Conservation (phyloP, 768 basidiomycete species). For the Pisolithus orientalis region DNA sequence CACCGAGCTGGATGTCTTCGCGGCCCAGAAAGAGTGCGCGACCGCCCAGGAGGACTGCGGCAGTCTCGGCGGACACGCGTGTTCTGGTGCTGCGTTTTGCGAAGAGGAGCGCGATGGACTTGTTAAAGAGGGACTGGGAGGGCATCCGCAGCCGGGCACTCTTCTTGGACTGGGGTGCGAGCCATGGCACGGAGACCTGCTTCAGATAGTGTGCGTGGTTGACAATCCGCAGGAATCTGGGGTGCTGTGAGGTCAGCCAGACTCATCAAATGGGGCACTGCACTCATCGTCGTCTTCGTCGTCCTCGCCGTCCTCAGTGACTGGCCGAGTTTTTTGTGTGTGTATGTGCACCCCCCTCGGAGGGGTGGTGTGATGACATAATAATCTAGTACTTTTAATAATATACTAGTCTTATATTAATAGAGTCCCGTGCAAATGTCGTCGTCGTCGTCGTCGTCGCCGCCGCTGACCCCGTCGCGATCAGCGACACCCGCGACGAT, state of each 20-base stretch:
- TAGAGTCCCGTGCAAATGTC: too few species aligned
- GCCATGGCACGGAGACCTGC: conserved; percentile 57
- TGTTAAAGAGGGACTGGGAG: conserved; percentile 70
- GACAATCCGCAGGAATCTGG: conserved; percentile 71
- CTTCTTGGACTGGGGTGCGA: conserved; percentile 42
- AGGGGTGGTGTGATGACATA: neutral
- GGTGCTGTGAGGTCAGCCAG: conserved; percentile 78
- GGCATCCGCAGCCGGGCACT: conserved; percentile 47
- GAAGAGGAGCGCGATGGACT: conserved; percentile 86
- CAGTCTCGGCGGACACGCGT: conserved; percentile 82
- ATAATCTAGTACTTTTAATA: too few species aligned
- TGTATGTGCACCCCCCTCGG: neutral
- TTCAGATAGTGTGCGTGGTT: conserved; percentile 62
- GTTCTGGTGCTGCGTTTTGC: conserved; percentile 93
- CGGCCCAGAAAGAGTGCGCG: conserved; percentile 83
- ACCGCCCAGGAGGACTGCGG: conserved; percentile 74
- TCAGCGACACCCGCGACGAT: conserved; percentile 46
- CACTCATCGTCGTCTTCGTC: conserved; percentile 14
- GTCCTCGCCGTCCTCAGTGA: neutral
- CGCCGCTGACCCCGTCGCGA: conserved; percentile 35
- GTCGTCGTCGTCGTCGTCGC: conserved; percentile 7
- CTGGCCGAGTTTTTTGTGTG: too few species aligned
- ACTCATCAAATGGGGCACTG: conserved; percentile 72
- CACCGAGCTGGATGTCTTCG: conserved; percentile 92
- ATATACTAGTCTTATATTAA: too few species aligned